Conservation (phyloP, 139 green algal species). For the Coccomyxa sp. region DNA sequence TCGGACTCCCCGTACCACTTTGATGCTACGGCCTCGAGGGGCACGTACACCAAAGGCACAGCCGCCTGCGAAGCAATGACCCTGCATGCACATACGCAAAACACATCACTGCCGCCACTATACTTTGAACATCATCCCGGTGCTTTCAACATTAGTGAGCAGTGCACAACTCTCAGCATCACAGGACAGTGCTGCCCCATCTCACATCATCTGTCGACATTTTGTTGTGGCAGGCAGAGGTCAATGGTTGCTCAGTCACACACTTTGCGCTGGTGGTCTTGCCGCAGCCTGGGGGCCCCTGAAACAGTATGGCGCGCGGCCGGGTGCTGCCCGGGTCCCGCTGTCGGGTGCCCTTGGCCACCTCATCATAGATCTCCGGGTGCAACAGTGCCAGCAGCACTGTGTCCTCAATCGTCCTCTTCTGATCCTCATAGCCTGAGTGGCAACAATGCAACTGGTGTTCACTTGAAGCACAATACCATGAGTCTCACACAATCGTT, state of each 20-base stretch:
- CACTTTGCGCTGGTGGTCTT: slow-evolving; percentile 78
- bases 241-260: not conserved
- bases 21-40: slow-evolving; percentile 70
- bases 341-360: slow-evolving; percentile 57
- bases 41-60: slow-evolving; percentile 89
- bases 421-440: slow-evolving; percentile 86
- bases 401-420: slow-evolving; percentile 83
- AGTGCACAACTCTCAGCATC: not conserved
- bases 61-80: slow-evolving; percentile 44
- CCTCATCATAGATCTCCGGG: slow-evolving; percentile 72
- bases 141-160: not conserved
- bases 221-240: no score
- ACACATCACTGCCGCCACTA: no score
- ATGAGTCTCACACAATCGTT: not conserved
- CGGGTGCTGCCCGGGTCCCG: slow-evolving; percentile 20
- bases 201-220: no score
- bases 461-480: not conserved
- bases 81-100: slow-evolving; percentile 17
- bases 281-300: slow-evolving; percentile 79
- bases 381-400: slow-evolving; percentile 74
- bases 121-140: no score
- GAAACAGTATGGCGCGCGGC: slow-evolving; percentile 79
- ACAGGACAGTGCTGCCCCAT: not conserved
- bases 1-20: slow-evolving; percentile 88
- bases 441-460: not conserved